Percentiles rank a stretch among this genome's conserved stretches.
Conservation (phyloP, 257 asterid genomes). For the Penstemon newberryi region DNA sequence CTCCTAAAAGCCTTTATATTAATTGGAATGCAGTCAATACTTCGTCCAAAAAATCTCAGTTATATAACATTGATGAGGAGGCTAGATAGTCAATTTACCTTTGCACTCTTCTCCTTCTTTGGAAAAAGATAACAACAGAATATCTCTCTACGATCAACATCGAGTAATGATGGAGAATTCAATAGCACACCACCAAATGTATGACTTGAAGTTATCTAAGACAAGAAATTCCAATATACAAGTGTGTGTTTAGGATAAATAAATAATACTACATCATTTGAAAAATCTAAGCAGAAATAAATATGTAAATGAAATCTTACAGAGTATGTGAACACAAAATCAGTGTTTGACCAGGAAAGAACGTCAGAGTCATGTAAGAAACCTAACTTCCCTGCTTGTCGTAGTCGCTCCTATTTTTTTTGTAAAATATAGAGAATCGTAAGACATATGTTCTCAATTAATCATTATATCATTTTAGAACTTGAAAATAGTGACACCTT, state of each 20-base stretch:
- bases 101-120: slow-evolving; percentile 46
- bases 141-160: slow-evolving; percentile 68
- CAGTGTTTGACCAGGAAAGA: slow-evolving; percentile 78
- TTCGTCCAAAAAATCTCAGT: neutral
- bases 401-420: slow-evolving; percentile 52
- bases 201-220: slow-evolving; percentile 62
- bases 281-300: slow-evolving; percentile 1
- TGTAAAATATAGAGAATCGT: neutral
- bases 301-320: slow-evolving; percentile 42
- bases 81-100: slow-evolving; percentile 42
- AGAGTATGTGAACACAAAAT: slow-evolving; percentile 56
- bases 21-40: slow-evolving; percentile 25
- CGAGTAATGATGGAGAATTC: slow-evolving; percentile 61
- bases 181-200: slow-evolving; percentile 63
- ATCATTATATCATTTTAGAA: slow-evolving; percentile 17
- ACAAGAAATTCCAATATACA: slow-evolving; percentile 18
- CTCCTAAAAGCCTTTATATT: slow-evolving; percentile 53
- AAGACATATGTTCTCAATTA: slow-evolving; percentile 6
- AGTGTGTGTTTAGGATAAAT: neutral
- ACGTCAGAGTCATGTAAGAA: slow-evolving; percentile 75
- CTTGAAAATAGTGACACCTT: slow-evolving; percentile 52
- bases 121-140: slow-evolving; percentile 86
- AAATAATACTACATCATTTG: no score
- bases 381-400: slow-evolving; percentile 67
- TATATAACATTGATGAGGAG: slow-evolving; percentile 8